A percentile compares a stretch with the other conserved stretches of the same genome.
Evolutionary conservation across 768 basidiomycete species (phyloP).

Genomic region (Phanerochaete sordida): DNA sequence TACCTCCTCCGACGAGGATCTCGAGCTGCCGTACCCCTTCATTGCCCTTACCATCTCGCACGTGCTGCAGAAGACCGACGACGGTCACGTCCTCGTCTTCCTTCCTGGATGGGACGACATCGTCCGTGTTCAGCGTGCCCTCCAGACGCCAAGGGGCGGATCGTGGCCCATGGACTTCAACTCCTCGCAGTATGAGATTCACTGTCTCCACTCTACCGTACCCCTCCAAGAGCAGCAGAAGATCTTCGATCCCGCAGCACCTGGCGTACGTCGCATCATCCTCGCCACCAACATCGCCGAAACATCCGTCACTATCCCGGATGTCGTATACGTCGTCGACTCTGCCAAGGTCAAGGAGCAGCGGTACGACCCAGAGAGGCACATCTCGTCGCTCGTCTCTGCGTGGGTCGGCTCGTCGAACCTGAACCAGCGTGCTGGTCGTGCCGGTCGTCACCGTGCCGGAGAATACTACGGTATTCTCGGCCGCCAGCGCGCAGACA

Average conservation of each 20-base stretch:
- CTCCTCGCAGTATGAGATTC: slow-evolving; percentile 52
- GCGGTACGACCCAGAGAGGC: slow-evolving; percentile 83
- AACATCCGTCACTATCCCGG: slow-evolving; percentile 92
- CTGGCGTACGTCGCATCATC: slow-evolving; percentile 82
- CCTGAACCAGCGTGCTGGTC: slow-evolving; percentile 86
- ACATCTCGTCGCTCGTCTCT: slow-evolving; percentile 84
- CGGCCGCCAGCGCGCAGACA: slow-evolving; percentile 53
- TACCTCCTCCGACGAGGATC: slow-evolving; percentile 41
- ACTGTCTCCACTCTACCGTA: slow-evolving; percentile 85
- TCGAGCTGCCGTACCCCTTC: slow-evolving; percentile 78
- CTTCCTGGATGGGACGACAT: slow-evolving; percentile 96
- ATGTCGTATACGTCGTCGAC: slow-evolving; percentile 93
- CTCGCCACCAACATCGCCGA: slow-evolving; percentile 95
- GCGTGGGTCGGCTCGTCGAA: slow-evolving; percentile 92
- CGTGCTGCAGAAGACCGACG: slow-evolving; percentile 66
- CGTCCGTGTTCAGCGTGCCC: slow-evolving; percentile 56
- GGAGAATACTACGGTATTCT: slow-evolving; percentile 91
- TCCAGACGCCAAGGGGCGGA: slow-evolving; percentile 38
- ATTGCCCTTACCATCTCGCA: slow-evolving; percentile 80
- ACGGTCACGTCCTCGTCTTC: slow-evolving; percentile 89
- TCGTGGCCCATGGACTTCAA: slow-evolving; percentile 53
- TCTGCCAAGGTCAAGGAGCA: slow-evolving; percentile 86
- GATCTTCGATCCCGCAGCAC: slow-evolving; percentile 80
- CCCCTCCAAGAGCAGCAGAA: slow-evolving; percentile 86
- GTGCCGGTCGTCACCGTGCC: slow-evolving; percentile 86